Conservation (phyloP, 495 filamentous ascomycete species). For the Poronia punctata region DNA sequence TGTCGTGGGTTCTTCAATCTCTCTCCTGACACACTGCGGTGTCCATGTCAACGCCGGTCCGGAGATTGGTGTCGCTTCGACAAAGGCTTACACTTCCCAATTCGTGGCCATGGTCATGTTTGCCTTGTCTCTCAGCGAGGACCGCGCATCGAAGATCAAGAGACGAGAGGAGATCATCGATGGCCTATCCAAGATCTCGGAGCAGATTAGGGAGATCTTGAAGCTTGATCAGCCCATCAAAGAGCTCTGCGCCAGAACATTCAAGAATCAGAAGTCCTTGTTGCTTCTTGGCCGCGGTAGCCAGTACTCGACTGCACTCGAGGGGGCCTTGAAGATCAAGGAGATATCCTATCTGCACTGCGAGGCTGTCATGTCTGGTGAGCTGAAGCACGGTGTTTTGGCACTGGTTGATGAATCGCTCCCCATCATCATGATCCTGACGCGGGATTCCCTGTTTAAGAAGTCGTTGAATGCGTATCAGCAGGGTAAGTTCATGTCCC, state of each 20-base stretch:
- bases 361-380: conserved; percentile 99
- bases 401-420: conserved; percentile 96
- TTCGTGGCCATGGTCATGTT: conserved; percentile 99
- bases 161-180: conserved; percentile 96
- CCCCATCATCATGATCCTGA: conserved; percentile 99
- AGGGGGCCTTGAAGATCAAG: conserved; percentile 99
- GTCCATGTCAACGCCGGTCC: conserved; percentile 99
- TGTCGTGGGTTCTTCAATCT: conserved; percentile 96
- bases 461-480: conserved; percentile 99
- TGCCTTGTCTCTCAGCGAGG: conserved; percentile 88
- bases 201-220: conserved; percentile 85
- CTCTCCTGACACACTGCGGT: conserved; percentile 96
- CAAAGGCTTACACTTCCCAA: conserved; percentile 98
- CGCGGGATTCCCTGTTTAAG: conserved; percentile 87
- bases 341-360: conserved; percentile 99
- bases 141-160: conserved; percentile 89
- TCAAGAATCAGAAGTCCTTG: conserved; percentile 96
- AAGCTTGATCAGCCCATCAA: conserved; percentile 91
- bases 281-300: conserved; percentile 88
- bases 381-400: conserved; percentile 96
- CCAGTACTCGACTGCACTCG: conserved; percentile 93
- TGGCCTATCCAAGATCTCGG: conserved; percentile 75
- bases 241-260: conserved; percentile 76
- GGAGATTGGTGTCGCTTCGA: conserved; percentile 97
- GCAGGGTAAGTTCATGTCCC: conserved; percentile 59